Evolutionary conservation across 495 filamentous ascomycete species (phyloP), one percentile per base, ranked within the genome.

Genomic region (Trichoderma orchidacearum): DNA sequence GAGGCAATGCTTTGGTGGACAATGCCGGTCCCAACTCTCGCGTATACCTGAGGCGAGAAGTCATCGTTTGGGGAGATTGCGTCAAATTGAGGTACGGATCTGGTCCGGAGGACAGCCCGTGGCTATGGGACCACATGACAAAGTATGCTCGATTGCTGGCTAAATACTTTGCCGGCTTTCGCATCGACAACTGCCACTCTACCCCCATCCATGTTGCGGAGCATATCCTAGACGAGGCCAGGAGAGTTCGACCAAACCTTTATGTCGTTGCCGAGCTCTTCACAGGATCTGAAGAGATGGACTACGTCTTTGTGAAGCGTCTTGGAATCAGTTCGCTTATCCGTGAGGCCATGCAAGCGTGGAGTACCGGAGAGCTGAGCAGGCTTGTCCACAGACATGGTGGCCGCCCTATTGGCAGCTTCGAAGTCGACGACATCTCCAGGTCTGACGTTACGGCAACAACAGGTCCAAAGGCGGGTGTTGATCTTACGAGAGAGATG

Each of bases 1-100:
- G 88, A 59, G 90, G 93, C 13, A 90, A 95, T 65, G 90, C 90
- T 0, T 80, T 97, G 70, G 82, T 86, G 25, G 94, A 99, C 68
- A 92, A 96, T 66, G 94, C 94, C 17, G 94, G 94, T 0, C 85
- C 88, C 0, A 69, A 86, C 36, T 96, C 92, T 2, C 85, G 84
- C 36, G 88, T 92, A 32, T 99, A 99, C 63, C 78, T 97, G 5
- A 83, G 90, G 23, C 81, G 94, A 38, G 90, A 99, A 68, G 89
- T 99, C 52, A 97, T 99, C 60, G 87, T 95, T 34, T 99, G 94
- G 94, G 88, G 89, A 17, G 94, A 99, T 65, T 99, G 94, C 70
- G 93, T 96, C 7, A 99, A 97, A 75, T 80, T 99, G 18, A 83
- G 94, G 8, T 99, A 96, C 65, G 94, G 94, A 11, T 75, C 72